These are phyloP conservation scores for Candida sanyaensis DNA, from an alignment of 1,139 yeast species.

Conservation along the genomic window DNA sequence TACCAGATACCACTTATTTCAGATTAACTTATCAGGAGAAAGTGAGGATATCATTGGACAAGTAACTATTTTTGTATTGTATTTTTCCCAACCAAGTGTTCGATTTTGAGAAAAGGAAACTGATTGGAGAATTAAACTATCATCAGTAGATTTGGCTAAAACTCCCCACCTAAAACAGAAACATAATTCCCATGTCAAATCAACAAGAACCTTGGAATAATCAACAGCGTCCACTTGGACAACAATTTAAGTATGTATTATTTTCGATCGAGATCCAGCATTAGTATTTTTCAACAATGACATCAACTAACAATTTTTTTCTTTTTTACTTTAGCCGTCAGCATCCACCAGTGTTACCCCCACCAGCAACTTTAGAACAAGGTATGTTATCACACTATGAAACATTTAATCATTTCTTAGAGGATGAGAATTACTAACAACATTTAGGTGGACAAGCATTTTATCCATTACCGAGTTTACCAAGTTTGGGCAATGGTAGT, in stretches of 20 bases:
- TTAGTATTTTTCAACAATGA: neutral
- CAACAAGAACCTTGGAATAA: conserved; percentile 48
- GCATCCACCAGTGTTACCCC: conserved; percentile 57
- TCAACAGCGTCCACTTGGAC: conserved; percentile 48
- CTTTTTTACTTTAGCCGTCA: conserved; percentile 35
- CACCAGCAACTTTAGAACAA: conserved; percentile 55
- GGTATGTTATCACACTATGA: conserved; percentile 31
- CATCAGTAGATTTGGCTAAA: neutral
- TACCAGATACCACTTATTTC: too few relatives aligned
- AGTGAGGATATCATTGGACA: too few relatives aligned
- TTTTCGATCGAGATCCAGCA: neutral
- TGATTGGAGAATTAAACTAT: neutral
- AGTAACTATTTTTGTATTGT: neutral
- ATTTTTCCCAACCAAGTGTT: neutral
- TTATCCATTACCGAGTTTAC: conserved; percentile 53
- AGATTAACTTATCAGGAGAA: too few relatives aligned
- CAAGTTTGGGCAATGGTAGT: conserved; percentile 49
- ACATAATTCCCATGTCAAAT: conserved; percentile 32
- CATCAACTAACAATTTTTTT: conserved; percentile 26
- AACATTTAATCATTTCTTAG: neutral
- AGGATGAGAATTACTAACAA: conserved; percentile 18
- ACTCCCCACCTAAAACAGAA: neutral
- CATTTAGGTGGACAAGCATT: conserved; percentile 46
- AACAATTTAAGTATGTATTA: conserved; percentile 46
- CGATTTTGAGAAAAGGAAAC: neutral